Conservation (phyloP, 768 basidiomycete genomes). For the Galerina sulciceps region DNA sequence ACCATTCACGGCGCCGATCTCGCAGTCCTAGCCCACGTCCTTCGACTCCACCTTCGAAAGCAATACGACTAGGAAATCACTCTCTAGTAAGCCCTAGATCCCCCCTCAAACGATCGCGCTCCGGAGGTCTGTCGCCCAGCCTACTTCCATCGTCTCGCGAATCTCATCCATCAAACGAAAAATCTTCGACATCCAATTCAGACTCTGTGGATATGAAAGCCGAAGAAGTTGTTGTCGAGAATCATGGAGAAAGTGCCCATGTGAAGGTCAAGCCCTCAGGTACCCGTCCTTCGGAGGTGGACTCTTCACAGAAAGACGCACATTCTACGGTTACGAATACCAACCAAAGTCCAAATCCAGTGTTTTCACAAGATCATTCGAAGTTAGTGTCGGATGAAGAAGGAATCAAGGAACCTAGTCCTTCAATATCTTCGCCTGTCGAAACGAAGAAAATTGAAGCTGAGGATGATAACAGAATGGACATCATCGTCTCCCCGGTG, state of each 20-base stretch:
- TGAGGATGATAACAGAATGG: constrained; percentile 2
- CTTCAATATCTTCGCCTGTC: constrained; percentile 5
- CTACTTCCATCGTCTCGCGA: neutral
- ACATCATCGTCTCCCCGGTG: constrained; percentile 1
- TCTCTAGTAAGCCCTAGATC: constrained; percentile 25
- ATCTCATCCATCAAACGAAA: neutral
- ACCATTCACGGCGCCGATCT: constrained; percentile 22
- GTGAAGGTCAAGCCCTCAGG: neutral
- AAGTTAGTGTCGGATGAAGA: neutral
- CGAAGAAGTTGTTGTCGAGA: neutral
- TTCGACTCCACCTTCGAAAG: constrained; percentile 22
- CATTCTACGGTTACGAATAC: neutral
- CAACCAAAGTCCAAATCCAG: neutral
- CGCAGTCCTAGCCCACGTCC: constrained; percentile 28
- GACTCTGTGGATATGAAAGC: neutral
- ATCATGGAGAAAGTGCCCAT: neutral
- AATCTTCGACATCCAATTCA: too few species aligned
- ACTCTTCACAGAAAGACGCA: neutral
- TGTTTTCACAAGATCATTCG: neutral
- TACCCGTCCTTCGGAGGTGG: neutral
- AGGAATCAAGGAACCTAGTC: neutral
- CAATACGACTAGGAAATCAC: constrained; percentile 32
- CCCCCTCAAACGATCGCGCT: constrained; percentile 20
- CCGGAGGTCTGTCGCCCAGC: constrained; percentile 20
- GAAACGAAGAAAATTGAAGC: constrained; percentile 17